Evolutionary conservation across 208 protist species (phyloP).

Genomic region (Trypanosoma rangeli): DNA sequence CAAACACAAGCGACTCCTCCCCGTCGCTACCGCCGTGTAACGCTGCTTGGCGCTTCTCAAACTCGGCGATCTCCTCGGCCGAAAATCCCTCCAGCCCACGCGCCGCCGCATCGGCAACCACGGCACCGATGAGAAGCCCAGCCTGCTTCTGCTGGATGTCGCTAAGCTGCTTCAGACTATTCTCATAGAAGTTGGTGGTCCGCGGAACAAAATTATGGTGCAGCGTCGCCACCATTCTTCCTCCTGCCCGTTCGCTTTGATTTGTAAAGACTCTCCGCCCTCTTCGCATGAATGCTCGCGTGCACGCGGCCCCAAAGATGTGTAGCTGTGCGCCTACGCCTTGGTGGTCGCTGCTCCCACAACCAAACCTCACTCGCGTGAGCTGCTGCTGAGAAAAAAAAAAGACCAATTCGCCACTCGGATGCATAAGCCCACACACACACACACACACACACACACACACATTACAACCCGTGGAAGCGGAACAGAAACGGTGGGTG

Average conservation of each 20-base stretch:
- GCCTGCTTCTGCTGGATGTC: slow-evolving; percentile 79
- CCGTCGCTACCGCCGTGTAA: not conserved
- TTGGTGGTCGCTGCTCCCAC: not conserved
- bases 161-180: slow-evolving; percentile 87
- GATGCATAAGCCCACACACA: not conserved
- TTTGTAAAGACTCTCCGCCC: no score
- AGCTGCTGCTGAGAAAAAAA: not conserved
- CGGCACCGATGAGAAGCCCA: slow-evolving; percentile 68
- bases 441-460: not conserved
- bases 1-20: slow-evolving; percentile 25
- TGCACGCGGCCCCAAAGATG: no score
- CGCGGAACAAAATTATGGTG: slow-evolving; percentile 19
- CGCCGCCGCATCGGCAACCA: slow-evolving; percentile 79
- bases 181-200: slow-evolving; percentile 74
- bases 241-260: not conserved
- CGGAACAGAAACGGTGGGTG: not conserved
- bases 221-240: slow-evolving; percentile 22
- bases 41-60: slow-evolving; percentile 7
- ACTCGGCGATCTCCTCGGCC: slow-evolving; percentile 32
- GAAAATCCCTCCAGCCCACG: slow-evolving; percentile 49
- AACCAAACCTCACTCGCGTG: not conserved
- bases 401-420: not conserved
- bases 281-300: no score
- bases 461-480: not conserved
- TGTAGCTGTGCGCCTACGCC: not conserved